Percentiles rank a stretch among this genome's conserved stretches.
These are phyloP conservation scores for Posidonia australis DNA, from an alignment of 106 monocot species.

Conservation along the genomic window DNA sequence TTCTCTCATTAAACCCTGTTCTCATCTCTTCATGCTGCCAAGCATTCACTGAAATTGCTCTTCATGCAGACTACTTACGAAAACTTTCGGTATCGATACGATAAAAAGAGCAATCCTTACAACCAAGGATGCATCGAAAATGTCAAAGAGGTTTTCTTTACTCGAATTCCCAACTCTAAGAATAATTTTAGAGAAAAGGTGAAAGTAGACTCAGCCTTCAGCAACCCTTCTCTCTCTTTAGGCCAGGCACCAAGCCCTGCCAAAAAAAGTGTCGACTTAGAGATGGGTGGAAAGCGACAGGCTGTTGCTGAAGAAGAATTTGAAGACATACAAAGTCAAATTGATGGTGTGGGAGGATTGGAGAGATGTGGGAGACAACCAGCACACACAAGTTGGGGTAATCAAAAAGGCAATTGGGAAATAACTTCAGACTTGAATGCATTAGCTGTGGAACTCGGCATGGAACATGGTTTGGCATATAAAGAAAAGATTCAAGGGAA, in stretches of 20 bases:
- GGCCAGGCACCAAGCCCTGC: conserved; percentile 22
- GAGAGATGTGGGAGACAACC: conserved; percentile 15
- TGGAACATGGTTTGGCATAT: conserved; percentile 6
- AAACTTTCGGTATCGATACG: conserved; percentile 18
- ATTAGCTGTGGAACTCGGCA: conserved; percentile 9
- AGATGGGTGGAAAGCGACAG: conserved; percentile 39
- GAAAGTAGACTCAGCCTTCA: conserved; percentile 20
- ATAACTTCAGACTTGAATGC: conserved; percentile 1
- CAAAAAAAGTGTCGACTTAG: conserved; percentile 35
- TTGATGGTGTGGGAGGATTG: conserved; percentile 9
- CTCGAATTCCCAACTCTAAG: conserved; percentile 1
- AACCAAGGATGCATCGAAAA: conserved; percentile 7
- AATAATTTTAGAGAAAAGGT: conserved; percentile 13
- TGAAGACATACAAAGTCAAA: conserved; percentile 53
- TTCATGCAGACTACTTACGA: conserved; percentile 16
- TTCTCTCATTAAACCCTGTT: too few relatives aligned
- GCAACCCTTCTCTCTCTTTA: conserved; percentile 16
- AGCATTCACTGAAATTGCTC: too few relatives aligned
- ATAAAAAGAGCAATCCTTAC: conserved; percentile 18
- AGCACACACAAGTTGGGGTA: conserved; percentile 3
- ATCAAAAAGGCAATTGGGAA: conserved; percentile 12
- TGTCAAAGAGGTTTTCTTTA: conserved; percentile 10
- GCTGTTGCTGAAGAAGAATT: conserved; percentile 41
- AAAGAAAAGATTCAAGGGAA: too few relatives aligned
- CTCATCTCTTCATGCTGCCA: too few relatives aligned